Evolutionary conservation across 2,329 filamentous ascomycete species (phyloP).

Genomic region (Arachnopeziza araneosa): DNA sequence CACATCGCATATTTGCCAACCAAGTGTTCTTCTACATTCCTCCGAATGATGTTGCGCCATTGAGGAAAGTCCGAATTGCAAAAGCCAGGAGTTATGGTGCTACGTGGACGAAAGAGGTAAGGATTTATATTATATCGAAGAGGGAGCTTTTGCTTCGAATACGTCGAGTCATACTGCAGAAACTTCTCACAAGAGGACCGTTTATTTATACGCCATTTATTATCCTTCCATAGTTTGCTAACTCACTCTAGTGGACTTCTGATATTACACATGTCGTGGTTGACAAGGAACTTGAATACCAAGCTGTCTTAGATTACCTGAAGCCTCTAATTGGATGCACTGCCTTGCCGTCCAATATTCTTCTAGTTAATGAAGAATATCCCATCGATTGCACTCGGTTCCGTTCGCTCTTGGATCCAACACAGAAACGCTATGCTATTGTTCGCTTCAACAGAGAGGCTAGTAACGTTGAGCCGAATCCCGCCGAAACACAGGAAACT

Average conservation of each 20-base stretch:
- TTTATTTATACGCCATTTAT: no score
- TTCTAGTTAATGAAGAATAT: slow-evolving; percentile 64
- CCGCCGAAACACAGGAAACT: slow-evolving; percentile 2
- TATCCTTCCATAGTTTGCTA: not conserved
- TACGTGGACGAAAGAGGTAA: slow-evolving; percentile 51
- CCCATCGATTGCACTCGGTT: slow-evolving; percentile 63
- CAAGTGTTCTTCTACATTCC: slow-evolving; percentile 75
- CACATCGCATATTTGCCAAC: slow-evolving; percentile 52
- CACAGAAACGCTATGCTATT: slow-evolving; percentile 54
- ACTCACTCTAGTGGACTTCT: slow-evolving; percentile 33
- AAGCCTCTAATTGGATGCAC: slow-evolving; percentile 23
- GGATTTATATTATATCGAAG: not conserved
- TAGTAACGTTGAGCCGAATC: not conserved
- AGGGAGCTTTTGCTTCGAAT: not conserved
- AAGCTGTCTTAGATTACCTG: slow-evolving; percentile 55
- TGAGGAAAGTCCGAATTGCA: slow-evolving; percentile 64
- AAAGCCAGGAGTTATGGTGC: slow-evolving; percentile 74
- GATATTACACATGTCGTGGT: slow-evolving; percentile 74
- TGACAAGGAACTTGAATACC: slow-evolving; percentile 61
- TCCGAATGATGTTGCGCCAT: slow-evolving; percentile 65
- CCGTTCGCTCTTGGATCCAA: slow-evolving; percentile 50
- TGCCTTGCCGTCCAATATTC: slow-evolving; percentile 33
- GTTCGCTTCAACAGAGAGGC: slow-evolving; percentile 5
- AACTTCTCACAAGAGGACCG: no score
- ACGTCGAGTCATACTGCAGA: not conserved